phyloP scores from a whole-genome alignment of 352 stramenopile species.

The Hyphochytrium catenoides region DNA sequence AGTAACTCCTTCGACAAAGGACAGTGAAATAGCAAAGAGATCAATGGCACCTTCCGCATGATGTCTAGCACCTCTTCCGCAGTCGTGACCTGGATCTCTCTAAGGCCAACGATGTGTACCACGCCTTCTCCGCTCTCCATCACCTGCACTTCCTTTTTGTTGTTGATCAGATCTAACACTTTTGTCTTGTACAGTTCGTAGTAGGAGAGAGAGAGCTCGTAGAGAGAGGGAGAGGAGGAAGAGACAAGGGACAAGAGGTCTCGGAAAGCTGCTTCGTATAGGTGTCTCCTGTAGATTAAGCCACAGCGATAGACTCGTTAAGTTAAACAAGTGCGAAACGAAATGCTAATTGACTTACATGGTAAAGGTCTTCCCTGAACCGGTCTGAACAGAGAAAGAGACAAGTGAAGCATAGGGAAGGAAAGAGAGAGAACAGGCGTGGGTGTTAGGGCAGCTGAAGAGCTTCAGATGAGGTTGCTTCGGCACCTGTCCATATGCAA shows the following conservation, averaged over 20 bases:
- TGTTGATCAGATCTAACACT: slow-evolving; percentile 78
- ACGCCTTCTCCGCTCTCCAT: slow-evolving; percentile 73
- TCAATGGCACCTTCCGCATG: slow-evolving; percentile 23
- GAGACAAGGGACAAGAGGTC: slow-evolving; percentile 27
- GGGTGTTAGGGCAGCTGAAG: no score
- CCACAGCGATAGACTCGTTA: no score
- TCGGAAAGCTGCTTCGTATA: slow-evolving; percentile 26
- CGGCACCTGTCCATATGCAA: slow-evolving; percentile 94
- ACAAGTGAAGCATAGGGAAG: no score
- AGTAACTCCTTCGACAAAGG: background rate
- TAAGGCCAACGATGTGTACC: slow-evolving; percentile 75
- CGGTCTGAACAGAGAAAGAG: no score
- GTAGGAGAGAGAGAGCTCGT: slow-evolving; percentile 39
- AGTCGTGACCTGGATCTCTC: slow-evolving; percentile 38
- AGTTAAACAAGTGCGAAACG: background rate
- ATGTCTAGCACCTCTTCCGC: slow-evolving; percentile 64
- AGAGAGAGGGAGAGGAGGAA: background rate
- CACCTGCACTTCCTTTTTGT: slow-evolving; percentile 53
- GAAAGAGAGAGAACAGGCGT: no score
- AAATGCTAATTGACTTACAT: slow-evolving; percentile 32
- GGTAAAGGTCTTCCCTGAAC: slow-evolving; percentile 75
- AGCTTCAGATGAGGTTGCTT: no score
- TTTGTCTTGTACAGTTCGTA: slow-evolving; percentile 94
- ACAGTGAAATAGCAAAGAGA: background rate
- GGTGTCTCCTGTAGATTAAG: slow-evolving; percentile 14